These are phyloP conservation scores for Beauveria pseudobassiana DNA, from an alignment of 2,329 filamentous ascomycete species.

Conservation along the genomic window DNA sequence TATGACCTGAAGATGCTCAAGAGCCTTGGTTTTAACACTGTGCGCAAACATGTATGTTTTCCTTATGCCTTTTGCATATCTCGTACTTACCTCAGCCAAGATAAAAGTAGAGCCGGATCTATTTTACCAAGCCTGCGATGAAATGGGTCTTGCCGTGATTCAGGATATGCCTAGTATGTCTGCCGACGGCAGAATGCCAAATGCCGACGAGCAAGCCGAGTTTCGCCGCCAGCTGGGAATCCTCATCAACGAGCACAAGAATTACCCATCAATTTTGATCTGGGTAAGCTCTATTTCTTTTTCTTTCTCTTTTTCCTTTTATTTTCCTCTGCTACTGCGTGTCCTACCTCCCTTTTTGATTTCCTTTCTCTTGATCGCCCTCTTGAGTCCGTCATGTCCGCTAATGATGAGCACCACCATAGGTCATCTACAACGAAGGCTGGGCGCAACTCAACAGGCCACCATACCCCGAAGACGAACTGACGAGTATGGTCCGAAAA, in stretches of 20 bases:
- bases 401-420: too few species aligned
- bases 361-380: neutral
- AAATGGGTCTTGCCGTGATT: conserved; percentile 57
- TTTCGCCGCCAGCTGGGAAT: conserved; percentile 57
- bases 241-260: conserved; percentile 55
- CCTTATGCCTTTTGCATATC: neutral
- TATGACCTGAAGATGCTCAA: conserved; percentile 60
- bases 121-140: conserved; percentile 61
- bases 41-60: conserved; percentile 57
- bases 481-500: conserved; percentile 46
- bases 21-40: conserved; percentile 59
- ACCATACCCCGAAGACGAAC: conserved; percentile 46
- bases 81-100: conserved; percentile 18
- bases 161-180: conserved; percentile 64
- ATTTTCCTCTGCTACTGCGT: neutral
- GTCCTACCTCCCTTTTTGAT: neutral
- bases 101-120: conserved; percentile 62
- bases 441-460: conserved; percentile 53
- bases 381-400: neutral
- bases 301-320: neutral
- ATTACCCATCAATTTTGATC: conserved; percentile 55
- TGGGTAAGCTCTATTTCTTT: conserved; percentile 42
- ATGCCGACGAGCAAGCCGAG: conserved; percentile 49
- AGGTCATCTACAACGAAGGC: conserved; percentile 63
- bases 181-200: conserved; percentile 26